phyloP scores from a whole-genome alignment of 306 rosid species.

The Dryas octopetala region DNA sequence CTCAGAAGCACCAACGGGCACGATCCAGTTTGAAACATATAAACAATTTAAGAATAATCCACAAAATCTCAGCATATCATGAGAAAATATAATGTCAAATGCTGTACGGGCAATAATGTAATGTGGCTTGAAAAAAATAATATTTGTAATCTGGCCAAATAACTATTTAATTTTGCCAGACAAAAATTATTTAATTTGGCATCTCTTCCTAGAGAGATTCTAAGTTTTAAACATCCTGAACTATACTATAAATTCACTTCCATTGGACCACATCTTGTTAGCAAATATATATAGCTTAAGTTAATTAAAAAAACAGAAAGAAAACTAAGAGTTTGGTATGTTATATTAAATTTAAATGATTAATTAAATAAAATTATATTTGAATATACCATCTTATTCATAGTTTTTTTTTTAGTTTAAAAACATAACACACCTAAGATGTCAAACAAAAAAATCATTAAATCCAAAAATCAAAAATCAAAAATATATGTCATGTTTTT shows the following conservation, averaged over 20 bases:
- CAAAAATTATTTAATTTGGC: neutral
- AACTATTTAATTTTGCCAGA: neutral
- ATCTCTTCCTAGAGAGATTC: neutral
- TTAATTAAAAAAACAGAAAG: too few relatives aligned
- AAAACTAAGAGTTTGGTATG: too few relatives aligned
- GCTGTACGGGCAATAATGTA: neutral
- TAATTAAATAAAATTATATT: too few relatives aligned
- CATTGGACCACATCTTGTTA: neutral
- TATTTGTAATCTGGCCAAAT: neutral
- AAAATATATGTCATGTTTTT: neutral
- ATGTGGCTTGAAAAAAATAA: neutral
- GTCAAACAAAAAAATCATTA: too few relatives aligned
- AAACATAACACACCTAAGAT: too few relatives aligned
- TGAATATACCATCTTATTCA: too few relatives aligned
- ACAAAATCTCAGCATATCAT: slow-evolving; percentile 14
- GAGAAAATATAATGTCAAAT: slow-evolving; percentile 9
- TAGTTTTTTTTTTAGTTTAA: too few relatives aligned
- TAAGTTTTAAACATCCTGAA: neutral
- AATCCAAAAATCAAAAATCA: too few relatives aligned
- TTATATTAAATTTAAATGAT: too few relatives aligned
- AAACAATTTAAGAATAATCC: neutral
- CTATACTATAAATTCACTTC: neutral
- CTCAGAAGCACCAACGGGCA: slow-evolving; percentile 5
- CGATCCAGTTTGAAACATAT: neutral
- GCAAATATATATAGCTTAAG: neutral